Conservation (phyloP, 1,139 yeast genomes). For the Geotrichum cucujoidarum region DNA sequence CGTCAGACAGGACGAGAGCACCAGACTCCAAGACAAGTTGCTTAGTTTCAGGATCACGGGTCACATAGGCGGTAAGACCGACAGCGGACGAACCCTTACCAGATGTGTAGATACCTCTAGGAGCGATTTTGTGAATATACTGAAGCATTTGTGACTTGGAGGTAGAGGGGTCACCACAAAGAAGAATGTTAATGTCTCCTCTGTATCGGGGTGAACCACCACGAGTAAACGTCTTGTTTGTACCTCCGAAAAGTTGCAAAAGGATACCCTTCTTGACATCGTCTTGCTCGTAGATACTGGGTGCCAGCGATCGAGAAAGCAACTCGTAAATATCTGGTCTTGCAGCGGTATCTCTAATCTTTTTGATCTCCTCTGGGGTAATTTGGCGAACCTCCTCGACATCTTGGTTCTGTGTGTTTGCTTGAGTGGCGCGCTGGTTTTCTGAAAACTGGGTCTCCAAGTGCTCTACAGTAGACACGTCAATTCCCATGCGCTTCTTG, state of each 20-base stretch:
- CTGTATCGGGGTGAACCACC: constrained; percentile 83
- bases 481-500: constrained; percentile 74
- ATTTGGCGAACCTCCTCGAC: constrained; percentile 72
- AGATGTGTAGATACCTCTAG: constrained; percentile 94
- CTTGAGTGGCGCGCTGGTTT: constrained; percentile 40
- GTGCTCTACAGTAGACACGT: constrained; percentile 52
- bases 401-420: constrained; percentile 38
- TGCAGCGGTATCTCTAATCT: constrained; percentile 55
- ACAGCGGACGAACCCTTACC: constrained; percentile 99
- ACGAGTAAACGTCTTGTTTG: constrained; percentile 79
- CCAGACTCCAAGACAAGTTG: constrained; percentile 94
- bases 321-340: constrained; percentile 81
- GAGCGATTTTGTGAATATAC: constrained; percentile 95
- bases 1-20: constrained; percentile 93
- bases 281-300: constrained; percentile 91
- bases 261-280: constrained; percentile 94
- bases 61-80: constrained; percentile 94
- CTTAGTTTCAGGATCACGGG: constrained; percentile 88
- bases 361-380: constrained; percentile 61
- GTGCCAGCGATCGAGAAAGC: constrained; percentile 89
- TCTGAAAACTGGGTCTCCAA: constrained; percentile 30
- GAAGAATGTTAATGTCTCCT: constrained; percentile 85
- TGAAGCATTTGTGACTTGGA: constrained; percentile 90
- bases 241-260: constrained; percentile 90
- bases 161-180: constrained; percentile 98